Evolutionary conservation across 2,329 filamentous ascomycete genomes (phyloP).

Genomic region (Purpureocillium takamizusanense): DNA sequence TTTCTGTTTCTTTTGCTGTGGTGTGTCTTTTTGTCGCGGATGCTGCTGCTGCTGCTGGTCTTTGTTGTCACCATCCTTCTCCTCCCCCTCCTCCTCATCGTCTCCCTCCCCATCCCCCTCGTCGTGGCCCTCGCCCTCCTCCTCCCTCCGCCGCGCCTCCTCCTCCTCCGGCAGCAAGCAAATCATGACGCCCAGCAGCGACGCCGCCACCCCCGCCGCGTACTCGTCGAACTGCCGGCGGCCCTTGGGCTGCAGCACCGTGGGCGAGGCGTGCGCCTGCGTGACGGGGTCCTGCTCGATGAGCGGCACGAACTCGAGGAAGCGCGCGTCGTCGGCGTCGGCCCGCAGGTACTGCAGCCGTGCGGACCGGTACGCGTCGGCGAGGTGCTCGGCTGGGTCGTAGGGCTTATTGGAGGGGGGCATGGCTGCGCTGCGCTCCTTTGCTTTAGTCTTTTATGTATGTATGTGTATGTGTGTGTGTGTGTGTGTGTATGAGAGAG

Average conservation of each 20-base stretch:
- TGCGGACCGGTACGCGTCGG: conserved; percentile 7
- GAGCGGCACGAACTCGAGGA: conserved; percentile 4
- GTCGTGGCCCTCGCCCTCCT: background rate
- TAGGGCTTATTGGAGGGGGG: no score
- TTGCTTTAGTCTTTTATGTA: no score
- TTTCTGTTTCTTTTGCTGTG: no score
- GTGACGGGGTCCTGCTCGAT: conserved; percentile 7
- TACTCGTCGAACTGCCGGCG: conserved; percentile 5
- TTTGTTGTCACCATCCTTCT: background rate
- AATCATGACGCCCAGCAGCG: conserved; percentile 10
- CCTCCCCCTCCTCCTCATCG: no score
- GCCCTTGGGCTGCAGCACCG: conserved; percentile 2
- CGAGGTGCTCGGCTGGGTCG: no score
- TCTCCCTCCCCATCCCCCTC: background rate
- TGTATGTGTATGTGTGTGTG: no score
- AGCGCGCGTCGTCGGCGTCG: conserved; percentile 6
- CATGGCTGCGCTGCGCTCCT: no score
- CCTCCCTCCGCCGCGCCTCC: background rate
- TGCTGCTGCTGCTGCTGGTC: conserved; percentile 2
- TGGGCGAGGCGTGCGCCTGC: conserved; percentile 4
- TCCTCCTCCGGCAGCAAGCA: conserved; percentile 5
- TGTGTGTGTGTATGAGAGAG: no score
- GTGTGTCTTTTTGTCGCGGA: no score
- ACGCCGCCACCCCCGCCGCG: conserved; percentile 2
- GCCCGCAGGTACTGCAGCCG: conserved; percentile 8